Conservation (phyloP, 2,329 filamentous ascomycete genomes). For the Phaeomoniella chlamydospora region DNA sequence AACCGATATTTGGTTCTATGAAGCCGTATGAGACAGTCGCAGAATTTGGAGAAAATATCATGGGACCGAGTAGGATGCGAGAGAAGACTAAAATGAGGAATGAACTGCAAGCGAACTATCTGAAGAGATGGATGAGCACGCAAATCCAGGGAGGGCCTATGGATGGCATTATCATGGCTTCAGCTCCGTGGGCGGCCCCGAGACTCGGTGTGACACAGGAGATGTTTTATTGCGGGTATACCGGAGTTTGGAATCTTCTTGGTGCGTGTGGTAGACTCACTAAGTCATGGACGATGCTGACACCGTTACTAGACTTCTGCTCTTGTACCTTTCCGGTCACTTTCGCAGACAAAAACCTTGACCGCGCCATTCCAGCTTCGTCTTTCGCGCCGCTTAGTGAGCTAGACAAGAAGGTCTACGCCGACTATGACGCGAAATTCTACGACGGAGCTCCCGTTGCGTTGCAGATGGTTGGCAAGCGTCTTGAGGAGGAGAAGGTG, state of each 20-base stretch:
- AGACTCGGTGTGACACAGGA: slow-evolving; percentile 12
- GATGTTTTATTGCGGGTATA: slow-evolving; percentile 13
- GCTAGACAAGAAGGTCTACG: slow-evolving; percentile 14
- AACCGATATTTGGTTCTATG: slow-evolving; percentile 12
- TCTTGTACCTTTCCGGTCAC: slow-evolving; percentile 13
- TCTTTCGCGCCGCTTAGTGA: slow-evolving; percentile 12
- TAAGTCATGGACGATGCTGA: background rate
- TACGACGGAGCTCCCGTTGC: slow-evolving; percentile 17
- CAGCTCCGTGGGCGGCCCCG: slow-evolving; percentile 6
- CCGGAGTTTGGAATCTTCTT: slow-evolving; percentile 14
- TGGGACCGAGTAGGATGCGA: slow-evolving; percentile 15
- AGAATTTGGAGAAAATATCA: slow-evolving; percentile 2
- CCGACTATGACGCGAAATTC: slow-evolving; percentile 17
- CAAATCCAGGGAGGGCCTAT: slow-evolving; percentile 5
- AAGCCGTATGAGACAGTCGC: slow-evolving; percentile 1
- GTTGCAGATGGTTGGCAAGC: slow-evolving; percentile 14
- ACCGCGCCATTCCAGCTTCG: slow-evolving; percentile 8
- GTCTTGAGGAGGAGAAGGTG: slow-evolving; percentile 17
- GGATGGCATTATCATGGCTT: slow-evolving; percentile 9
- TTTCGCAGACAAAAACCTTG: slow-evolving; percentile 10
- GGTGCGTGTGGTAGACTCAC: slow-evolving; percentile 7
- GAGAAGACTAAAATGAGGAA: slow-evolving; percentile 15
- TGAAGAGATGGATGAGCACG: slow-evolving; percentile 11
- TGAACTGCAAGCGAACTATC: slow-evolving; percentile 10
- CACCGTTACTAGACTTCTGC: slow-evolving; percentile 6